Percentiles rank a stretch among this genome's conserved stretches.
Evolutionary conservation across 2,329 filamentous ascomycete species (phyloP).

Genomic region (Fusarium siculi): DNA sequence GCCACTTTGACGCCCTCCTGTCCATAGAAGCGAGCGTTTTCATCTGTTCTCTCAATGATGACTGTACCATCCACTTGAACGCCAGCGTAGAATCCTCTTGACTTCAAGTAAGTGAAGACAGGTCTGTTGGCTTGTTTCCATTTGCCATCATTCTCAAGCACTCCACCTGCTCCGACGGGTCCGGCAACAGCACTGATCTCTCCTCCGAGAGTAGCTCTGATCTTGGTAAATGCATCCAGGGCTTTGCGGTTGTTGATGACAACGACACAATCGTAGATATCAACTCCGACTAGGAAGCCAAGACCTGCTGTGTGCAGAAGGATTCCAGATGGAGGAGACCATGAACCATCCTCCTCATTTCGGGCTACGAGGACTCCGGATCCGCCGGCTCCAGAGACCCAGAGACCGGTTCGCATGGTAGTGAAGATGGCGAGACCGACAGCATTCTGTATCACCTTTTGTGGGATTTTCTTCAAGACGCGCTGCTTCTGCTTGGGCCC

Average conservation of each 20-base stretch:
- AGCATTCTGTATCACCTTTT: slow-evolving; percentile 70
- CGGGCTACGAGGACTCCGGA: slow-evolving; percentile 72
- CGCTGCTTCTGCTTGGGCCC: slow-evolving; percentile 55
- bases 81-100: slow-evolving; percentile 85
- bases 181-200: slow-evolving; percentile 81
- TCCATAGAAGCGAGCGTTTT: slow-evolving; percentile 87
- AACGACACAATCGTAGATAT: slow-evolving; percentile 89
- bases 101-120: slow-evolving; percentile 79
- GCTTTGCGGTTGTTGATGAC: slow-evolving; percentile 84
- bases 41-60: slow-evolving; percentile 82
- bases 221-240: slow-evolving; percentile 77
- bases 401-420: slow-evolving; percentile 73
- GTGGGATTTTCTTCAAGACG: slow-evolving; percentile 64
- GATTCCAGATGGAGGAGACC: slow-evolving; percentile 85
- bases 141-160: slow-evolving; percentile 68
- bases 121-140: slow-evolving; percentile 62
- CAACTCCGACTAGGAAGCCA: slow-evolving; percentile 81
- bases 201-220: slow-evolving; percentile 79
- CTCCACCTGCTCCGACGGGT: slow-evolving; percentile 74
- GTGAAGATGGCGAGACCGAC: slow-evolving; percentile 78
- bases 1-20: slow-evolving; percentile 62
- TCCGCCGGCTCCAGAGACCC: slow-evolving; percentile 74
- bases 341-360: slow-evolving; percentile 68
- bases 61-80: slow-evolving; percentile 88
- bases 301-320: slow-evolving; percentile 81